Base-by-base conservation (phyloP, 306 rosid species). In the Citrullus mucosospermus region DNA sequence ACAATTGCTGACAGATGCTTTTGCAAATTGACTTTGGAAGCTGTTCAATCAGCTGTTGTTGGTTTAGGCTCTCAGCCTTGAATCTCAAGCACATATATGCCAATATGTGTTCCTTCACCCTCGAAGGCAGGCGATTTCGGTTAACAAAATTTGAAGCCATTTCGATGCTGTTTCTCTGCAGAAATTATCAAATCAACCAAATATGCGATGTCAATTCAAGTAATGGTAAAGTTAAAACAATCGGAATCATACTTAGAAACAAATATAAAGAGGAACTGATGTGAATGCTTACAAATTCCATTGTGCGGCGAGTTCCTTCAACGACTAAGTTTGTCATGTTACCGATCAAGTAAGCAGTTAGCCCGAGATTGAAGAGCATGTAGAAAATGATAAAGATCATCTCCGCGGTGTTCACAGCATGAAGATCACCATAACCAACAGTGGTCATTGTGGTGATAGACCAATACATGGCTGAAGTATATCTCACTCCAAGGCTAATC, bases 311-410 rank as follows among this genome's bases (percentile, higher is more conserved):
- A 79, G 98, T 95, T 73, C 98, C 97, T 87, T 92, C 93, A 22
- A 95, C 98, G 38, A 95, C 96, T 70, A 95, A 89, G 82, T 92
- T 91, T 4, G 98, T 95, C 97, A 95, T 95, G 92, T 92, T 95
- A 11, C 98, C 98, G n/a, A 95, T 95, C 71, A 95, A 79, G 86
- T 95, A 95, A 78, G 98, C 91, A n/a, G 96, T 92, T 12, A 92
- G 87, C 85, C 96, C 98, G 74, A 92, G 98, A 82, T 95, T 92
- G 81, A 92, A 90, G 80, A 95, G 92, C 98, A 95, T 91, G 87
- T 85, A 95, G 84, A 91, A 85, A 36, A 88, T 89, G 43, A 91
- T 95, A 90, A 92, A 95, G 85, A 90, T 82, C 98, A 87, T 95
- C 78, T 95, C 98, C 39, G 75, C 18, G 61, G 95, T 81, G 86